Conservation (phyloP, 2,329 filamentous ascomycete genomes). For the Diaporthe caulivora region DNA sequence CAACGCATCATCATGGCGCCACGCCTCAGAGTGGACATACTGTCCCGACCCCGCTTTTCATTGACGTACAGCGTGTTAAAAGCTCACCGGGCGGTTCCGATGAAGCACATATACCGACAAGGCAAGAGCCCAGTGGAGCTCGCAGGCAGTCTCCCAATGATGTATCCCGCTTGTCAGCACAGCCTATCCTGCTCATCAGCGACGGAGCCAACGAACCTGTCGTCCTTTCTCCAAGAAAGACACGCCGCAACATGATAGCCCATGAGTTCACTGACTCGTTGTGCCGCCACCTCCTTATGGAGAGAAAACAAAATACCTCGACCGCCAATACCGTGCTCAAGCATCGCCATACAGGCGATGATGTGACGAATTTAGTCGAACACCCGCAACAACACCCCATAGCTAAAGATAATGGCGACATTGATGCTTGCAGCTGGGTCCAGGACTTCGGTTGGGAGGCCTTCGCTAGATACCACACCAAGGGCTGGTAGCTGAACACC, state of each 20-base stretch:
- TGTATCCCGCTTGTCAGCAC: constrained; percentile 74
- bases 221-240: constrained; percentile 90
- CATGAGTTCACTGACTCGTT: constrained; percentile 95
- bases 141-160: constrained; percentile 69
- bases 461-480: constrained; percentile 83
- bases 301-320: constrained; percentile 92
- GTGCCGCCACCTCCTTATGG: constrained; percentile 91
- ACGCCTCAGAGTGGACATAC: constrained; percentile 70
- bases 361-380: constrained; percentile 88
- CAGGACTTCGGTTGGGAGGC: constrained; percentile 87
- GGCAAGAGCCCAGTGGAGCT: constrained; percentile 64
- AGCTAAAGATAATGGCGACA: constrained; percentile 66
- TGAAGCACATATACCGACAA: constrained; percentile 74
- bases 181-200: constrained; percentile 79
- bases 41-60: constrained; percentile 74
- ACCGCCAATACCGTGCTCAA: constrained; percentile 91
- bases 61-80: constrained; percentile 67
- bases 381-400: constrained; percentile 77
- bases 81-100: constrained; percentile 70
- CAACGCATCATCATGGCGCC: constrained; percentile 75
- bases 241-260: constrained; percentile 92
- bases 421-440: constrained; percentile 82
- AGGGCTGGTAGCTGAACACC: constrained; percentile 77
- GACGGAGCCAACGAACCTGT: constrained; percentile 67
- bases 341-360: constrained; percentile 89